These are phyloP conservation scores for Naegleria gruberi DNA, from an alignment of 208 protist genomes.

Conservation along the genomic window DNA sequence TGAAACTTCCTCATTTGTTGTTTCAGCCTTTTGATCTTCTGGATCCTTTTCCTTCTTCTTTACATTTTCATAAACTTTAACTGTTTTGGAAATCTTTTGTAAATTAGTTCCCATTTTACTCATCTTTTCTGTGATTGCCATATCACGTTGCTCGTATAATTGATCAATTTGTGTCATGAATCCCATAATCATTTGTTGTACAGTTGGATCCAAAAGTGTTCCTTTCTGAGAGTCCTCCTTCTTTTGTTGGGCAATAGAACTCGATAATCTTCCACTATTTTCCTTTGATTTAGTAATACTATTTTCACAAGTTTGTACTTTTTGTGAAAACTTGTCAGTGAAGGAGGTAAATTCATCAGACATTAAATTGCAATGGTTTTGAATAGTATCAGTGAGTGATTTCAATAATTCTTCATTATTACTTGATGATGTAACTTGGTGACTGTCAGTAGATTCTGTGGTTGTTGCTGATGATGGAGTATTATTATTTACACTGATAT, in stretches of 20 bases:
- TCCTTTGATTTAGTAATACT: neutral
- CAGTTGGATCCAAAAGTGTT: neutral
- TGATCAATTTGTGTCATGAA: neutral
- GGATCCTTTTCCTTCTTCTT: neutral
- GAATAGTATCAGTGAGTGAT: neutral
- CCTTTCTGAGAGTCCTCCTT: neutral
- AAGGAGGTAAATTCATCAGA: neutral
- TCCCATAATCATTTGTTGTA: neutral
- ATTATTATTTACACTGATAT: too few species aligned
- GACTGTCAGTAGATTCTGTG: too few species aligned
- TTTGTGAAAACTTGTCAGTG: neutral
- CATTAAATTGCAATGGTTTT: neutral
- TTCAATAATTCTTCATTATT: neutral
- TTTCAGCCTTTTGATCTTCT: neutral
- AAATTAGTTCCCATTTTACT: neutral
- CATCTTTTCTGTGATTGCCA: neutral
- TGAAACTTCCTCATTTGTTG: neutral
- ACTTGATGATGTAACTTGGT: too few species aligned
- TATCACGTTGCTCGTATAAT: neutral
- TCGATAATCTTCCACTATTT: neutral
- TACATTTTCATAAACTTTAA: neutral
- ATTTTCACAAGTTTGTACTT: neutral
- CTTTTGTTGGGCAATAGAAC: neutral
- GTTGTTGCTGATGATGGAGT: too few species aligned
- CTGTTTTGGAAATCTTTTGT: neutral